Conservation (phyloP, 768 basidiomycete species). For the Lactarius sanguifluus region DNA sequence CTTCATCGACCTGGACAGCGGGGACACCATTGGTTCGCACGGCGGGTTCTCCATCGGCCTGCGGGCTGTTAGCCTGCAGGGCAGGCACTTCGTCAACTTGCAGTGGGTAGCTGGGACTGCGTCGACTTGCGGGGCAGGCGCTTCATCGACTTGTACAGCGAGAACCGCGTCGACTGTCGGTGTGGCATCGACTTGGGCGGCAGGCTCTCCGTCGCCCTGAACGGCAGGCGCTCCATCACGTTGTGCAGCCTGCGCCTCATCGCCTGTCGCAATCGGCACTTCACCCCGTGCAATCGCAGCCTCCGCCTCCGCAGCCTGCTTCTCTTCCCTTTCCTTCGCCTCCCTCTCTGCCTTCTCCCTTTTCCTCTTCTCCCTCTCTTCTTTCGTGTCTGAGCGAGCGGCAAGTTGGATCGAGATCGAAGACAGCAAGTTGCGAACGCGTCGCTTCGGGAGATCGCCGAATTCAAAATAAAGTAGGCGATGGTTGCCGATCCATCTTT, state of each 20-base stretch:
- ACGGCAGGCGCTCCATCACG: not conserved
- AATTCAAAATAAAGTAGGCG: slow-evolving; percentile 33
- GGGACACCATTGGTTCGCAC: not conserved
- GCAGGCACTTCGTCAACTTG: not conserved
- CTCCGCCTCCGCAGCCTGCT: not conserved
- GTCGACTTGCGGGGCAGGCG: too few species aligned
- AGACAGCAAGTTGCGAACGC: slow-evolving; percentile 19
- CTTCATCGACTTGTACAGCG: too few species aligned
- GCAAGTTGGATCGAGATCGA: slow-evolving; percentile 32
- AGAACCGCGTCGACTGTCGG: not conserved
- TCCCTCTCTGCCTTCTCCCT: not conserved
- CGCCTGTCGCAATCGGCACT: not conserved
- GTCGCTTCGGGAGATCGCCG: slow-evolving; percentile 26
- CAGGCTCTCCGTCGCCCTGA: too few species aligned
- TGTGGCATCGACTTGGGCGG: too few species aligned
- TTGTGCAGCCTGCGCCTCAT: not conserved
- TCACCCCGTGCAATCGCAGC: not conserved
- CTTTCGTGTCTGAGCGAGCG: slow-evolving; percentile 3
- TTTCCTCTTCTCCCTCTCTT: not conserved
- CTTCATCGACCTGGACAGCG: not conserved
- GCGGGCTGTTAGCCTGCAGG: not conserved
- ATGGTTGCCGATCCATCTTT: slow-evolving; percentile 14
- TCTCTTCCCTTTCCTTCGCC: not conserved
- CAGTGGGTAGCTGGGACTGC: too few species aligned
- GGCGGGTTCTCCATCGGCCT: not conserved